phyloP scores from a whole-genome alignment of 1,284 basidiomycete genomes.

The Ustilago loliicola region DNA sequence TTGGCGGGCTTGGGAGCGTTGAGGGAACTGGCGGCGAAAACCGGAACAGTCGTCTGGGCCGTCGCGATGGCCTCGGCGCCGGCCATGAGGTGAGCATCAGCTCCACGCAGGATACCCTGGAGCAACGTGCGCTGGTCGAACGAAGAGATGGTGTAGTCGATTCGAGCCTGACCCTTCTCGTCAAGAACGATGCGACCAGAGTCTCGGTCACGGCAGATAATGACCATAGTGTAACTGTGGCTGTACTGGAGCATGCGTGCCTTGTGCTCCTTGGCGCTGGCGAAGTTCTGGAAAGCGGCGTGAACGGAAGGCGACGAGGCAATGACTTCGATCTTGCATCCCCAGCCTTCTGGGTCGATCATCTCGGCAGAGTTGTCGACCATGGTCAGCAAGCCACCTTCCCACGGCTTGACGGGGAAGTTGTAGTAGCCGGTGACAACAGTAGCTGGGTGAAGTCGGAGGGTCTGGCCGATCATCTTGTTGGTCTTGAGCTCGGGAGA shows the following conservation, averaged over 20 bases:
- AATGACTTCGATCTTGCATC: conserved; percentile 73
- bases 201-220: conserved; percentile 68
- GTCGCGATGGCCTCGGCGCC: conserved; percentile 72
- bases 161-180: conserved; percentile 66
- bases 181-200: conserved; percentile 71
- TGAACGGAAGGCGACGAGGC: conserved; percentile 71
- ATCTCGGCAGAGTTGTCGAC: conserved; percentile 69
- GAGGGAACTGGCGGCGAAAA: conserved; percentile 25
- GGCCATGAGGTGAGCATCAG: conserved; percentile 71
- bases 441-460: conserved; percentile 73
- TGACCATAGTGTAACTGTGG: conserved; percentile 67
- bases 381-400: conserved; percentile 73
- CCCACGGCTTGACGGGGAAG: conserved; percentile 72
- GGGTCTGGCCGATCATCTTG: conserved; percentile 72
- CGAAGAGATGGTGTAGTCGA: conserved; percentile 71
- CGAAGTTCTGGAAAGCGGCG: conserved; percentile 70
- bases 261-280: conserved; percentile 70
- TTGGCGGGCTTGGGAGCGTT: conserved; percentile 12
- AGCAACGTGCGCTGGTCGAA: conserved; percentile 70
- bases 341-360: conserved; percentile 66
- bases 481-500: conserved; percentile 71
- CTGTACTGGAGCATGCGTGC: conserved; percentile 67
- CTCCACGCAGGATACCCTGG: conserved; percentile 70
- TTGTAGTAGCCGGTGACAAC: conserved; percentile 72
- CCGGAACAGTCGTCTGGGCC: conserved; percentile 66